Evolutionary conservation across 2,329 filamentous ascomycete species (phyloP), one percentile per base, ranked within the genome.

Genomic region (Mollisia scopiformis): DNA sequence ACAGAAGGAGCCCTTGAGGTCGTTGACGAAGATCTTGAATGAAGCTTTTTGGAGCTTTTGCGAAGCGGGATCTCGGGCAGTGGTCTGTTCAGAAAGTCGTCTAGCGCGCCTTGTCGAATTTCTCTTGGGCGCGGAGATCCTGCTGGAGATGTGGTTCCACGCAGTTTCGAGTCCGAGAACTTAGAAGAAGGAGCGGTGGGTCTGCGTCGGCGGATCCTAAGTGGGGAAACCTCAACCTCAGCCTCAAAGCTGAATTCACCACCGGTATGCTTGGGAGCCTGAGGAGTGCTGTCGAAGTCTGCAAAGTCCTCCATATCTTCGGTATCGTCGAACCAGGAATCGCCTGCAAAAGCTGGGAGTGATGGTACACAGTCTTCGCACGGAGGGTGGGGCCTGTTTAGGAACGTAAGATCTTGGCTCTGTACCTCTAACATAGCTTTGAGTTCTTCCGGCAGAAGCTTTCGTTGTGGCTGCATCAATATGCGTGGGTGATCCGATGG

Each of bases 61-160:
- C 50, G 41, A 14, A 35, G 19, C 14, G 66, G 66, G 14, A 66
- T 52, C 28, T 64, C 57, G 27, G 63, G 64, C 16, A 68, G 54
- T 16, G 64, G 64, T 23, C 63, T 54, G 23, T 58, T 31, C 7
- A 58, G 21, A 13, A 55, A 56, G 16, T 47, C 23, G 25, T 25
- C n/a, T 6, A 28, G 21, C 10, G 11, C 11, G 11, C 6, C 21
- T 28, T 47, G 7, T 27, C 16, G 23, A 16, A 5, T 13, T 6
- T 28, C 4, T 16, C 6, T 28, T 47, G 43, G 13, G n/a, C 11
- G 23, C 7, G 43, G 23, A 5, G 23, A 10, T 16, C 23, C 43
- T 4, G 16, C 23, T 16, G 43, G 23, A 14, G 21, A 47, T 16
- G 23, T 47, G 5, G 25, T 6, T 11, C 7, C 23, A 8, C 4